Percentiles rank a stretch among this genome's conserved stretches.
Evolutionary conservation across 2,329 filamentous ascomycete species (phyloP).

Genomic region (Elsinoe australis): DNA sequence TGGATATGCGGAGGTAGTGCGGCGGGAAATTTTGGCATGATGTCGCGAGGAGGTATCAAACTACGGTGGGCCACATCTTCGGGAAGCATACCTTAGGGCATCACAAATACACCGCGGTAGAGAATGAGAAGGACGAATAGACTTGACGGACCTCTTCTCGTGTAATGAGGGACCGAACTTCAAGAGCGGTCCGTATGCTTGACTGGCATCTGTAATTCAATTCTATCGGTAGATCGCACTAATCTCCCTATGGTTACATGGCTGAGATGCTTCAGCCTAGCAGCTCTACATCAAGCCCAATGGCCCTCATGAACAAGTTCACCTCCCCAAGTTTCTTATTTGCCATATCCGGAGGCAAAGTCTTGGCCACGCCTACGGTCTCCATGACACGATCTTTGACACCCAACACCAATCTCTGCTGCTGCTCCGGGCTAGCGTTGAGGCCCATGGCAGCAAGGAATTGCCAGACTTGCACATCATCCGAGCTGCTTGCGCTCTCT

Average conservation of each 20-base stretch:
- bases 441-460: conserved; percentile 93
- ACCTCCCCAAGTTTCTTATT: conserved; percentile 80
- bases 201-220: not conserved
- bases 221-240: not conserved
- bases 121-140: no score
- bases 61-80: not conserved
- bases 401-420: conserved; percentile 85
- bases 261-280: conserved; percentile 40
- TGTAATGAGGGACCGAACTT: no score
- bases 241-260: not conserved
- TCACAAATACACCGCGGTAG: no score
- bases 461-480: conserved; percentile 97
- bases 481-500: conserved; percentile 64
- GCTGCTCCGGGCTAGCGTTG: conserved; percentile 85
- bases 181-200: not conserved
- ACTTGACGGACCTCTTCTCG: no score
- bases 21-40: conserved; percentile 14
- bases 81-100: no score
- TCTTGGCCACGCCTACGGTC: conserved; percentile 82
- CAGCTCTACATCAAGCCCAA: conserved; percentile 91
- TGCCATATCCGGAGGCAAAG: conserved; percentile 77
- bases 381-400: conserved; percentile 98
- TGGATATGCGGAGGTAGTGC: conserved; percentile 2
- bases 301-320: conserved; percentile 96
- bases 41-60: no score